phyloP scores from a whole-genome alignment of 257 asterid species.

The Anisodus acutangulus region DNA sequence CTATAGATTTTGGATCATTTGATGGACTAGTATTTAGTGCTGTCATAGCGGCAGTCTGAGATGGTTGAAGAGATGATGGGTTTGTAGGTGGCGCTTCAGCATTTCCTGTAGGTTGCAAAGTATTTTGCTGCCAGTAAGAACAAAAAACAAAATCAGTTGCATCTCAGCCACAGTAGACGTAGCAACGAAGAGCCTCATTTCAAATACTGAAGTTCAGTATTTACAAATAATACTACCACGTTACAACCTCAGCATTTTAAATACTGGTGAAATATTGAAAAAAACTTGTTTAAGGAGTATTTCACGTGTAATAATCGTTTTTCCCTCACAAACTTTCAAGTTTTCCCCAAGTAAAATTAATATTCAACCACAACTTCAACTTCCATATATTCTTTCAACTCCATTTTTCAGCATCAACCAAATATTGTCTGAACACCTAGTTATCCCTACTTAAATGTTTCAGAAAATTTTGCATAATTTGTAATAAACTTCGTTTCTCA shows the following conservation, averaged over 20 bases:
- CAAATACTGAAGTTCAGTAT: not conserved
- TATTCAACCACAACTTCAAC: not conserved
- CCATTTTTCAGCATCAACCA: not conserved
- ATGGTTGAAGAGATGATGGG: constrained; percentile 42
- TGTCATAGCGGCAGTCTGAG: constrained; percentile 38
- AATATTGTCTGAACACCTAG: not conserved
- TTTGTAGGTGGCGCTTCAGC: constrained; percentile 38
- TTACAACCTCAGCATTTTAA: not conserved
- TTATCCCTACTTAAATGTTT: constrained; percentile 13
- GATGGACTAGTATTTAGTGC: constrained; percentile 38
- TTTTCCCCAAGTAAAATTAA: not conserved
- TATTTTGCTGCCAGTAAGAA: constrained; percentile 43
- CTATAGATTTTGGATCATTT: constrained; percentile 42
- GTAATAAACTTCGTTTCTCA: constrained; percentile 22
- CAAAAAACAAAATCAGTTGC: constrained; percentile 28
- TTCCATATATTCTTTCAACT: not conserved
- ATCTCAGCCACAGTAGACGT: not conserved
- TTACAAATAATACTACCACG: not conserved
- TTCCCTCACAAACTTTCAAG: not conserved
- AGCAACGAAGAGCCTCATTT: not conserved
- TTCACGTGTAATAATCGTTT: not conserved
- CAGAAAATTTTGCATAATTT: not conserved
- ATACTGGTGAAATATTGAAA: not conserved
- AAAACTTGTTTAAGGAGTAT: not conserved
- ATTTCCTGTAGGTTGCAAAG: constrained; percentile 36